phyloP scores from a whole-genome alignment of 441 rosid species.

The Bruguiera hainesii region DNA sequence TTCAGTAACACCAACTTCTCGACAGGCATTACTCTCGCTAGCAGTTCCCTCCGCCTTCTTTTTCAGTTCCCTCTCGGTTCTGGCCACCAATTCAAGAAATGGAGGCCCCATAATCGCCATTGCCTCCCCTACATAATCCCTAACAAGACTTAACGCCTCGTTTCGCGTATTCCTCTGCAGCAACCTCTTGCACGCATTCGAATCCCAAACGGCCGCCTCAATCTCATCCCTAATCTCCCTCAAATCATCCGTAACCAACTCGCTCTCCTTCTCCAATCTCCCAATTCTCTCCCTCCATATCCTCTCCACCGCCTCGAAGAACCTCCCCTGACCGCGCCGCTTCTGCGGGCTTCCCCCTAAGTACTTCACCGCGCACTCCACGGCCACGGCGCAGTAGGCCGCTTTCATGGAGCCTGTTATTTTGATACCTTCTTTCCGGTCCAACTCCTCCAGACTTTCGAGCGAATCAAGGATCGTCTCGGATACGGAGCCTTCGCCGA shows the following conservation, averaged over 20 bases:
- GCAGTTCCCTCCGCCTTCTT: constrained; percentile 3
- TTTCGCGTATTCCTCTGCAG: constrained; percentile 26
- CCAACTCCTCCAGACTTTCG: constrained; percentile 40
- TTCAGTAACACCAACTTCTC: constrained; percentile 1
- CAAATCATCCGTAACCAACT: constrained; percentile 36
- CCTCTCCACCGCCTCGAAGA: constrained; percentile 30
- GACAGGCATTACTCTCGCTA: not conserved
- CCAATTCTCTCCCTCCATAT: constrained; percentile 39
- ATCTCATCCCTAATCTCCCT: constrained; percentile 26
- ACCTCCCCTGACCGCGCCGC: constrained; percentile 15
- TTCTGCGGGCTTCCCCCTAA: constrained; percentile 18
- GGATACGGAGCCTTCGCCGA: constrained; percentile 31
- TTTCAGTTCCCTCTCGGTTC: constrained; percentile 15
- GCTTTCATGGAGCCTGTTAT: constrained; percentile 40
- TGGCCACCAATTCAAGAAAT: constrained; percentile 25
- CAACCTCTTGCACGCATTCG: constrained; percentile 16
- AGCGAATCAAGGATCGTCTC: constrained; percentile 53
- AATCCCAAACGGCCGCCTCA: constrained; percentile 35
- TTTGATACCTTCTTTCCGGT: constrained; percentile 24
- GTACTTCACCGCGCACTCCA: constrained; percentile 49
- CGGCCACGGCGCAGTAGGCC: constrained; percentile 51
- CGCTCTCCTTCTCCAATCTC: constrained; percentile 28
- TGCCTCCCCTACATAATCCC: constrained; percentile 38
- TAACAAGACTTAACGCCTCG: constrained; percentile 29
- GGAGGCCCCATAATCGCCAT: constrained; percentile 30